Evolutionary conservation across 2,329 filamentous ascomycete genomes (phyloP).

Genomic region (Trichothecium sympodiale): DNA sequence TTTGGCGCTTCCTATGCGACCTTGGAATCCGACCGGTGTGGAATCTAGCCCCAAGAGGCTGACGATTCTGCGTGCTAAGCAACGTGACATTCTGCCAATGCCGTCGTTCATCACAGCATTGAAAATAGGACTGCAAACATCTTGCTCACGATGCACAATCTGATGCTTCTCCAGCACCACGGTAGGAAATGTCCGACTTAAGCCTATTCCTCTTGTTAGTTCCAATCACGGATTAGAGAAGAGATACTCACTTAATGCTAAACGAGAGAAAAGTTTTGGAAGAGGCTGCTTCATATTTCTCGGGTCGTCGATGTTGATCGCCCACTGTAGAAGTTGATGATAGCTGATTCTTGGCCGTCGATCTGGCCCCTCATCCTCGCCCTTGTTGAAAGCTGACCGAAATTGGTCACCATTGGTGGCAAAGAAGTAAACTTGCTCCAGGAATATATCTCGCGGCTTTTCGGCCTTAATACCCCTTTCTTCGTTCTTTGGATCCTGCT

Average conservation of each 20-base stretch:
- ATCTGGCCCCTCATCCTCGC: constrained; percentile 10
- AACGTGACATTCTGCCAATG: constrained; percentile 52
- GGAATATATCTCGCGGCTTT: constrained; percentile 11
- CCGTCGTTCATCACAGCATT: constrained; percentile 51
- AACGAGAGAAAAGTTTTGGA: constrained; percentile 48
- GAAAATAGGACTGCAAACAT: constrained; percentile 16
- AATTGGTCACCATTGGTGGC: constrained; percentile 39
- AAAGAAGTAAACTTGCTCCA: constrained; percentile 41
- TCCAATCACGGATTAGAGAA: not conserved
- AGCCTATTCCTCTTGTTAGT: constrained; percentile 21
- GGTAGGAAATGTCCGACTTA: constrained; percentile 39
- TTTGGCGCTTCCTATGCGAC: constrained; percentile 60
- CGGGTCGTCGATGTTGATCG: constrained; percentile 28
- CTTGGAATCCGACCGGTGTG: constrained; percentile 57
- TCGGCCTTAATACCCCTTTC: constrained; percentile 14
- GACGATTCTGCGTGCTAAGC: constrained; percentile 42
- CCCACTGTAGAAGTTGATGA: constrained; percentile 37
- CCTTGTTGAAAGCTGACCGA: constrained; percentile 3
- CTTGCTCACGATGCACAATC: constrained; percentile 25
- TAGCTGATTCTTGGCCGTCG: constrained; percentile 23
- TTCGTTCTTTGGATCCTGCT: constrained; percentile 12
- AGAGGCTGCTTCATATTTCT: constrained; percentile 32
- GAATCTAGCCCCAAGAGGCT: constrained; percentile 35
- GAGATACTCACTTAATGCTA: constrained; percentile 34
- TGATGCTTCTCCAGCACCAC: constrained; percentile 33